Conservation (phyloP, 345 rosid species). For the Citrus inodora region DNA sequence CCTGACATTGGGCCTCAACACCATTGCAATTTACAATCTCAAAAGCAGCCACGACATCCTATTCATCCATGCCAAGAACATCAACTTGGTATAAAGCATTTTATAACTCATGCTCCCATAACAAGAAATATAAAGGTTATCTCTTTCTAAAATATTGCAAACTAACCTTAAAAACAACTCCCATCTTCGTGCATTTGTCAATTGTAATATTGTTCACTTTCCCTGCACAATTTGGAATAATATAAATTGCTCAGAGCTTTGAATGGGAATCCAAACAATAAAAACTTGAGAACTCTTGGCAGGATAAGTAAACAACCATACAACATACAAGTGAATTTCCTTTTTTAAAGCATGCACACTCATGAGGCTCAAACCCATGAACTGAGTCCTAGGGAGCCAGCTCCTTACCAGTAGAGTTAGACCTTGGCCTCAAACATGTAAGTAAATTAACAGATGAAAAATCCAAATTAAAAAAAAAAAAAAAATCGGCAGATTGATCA, state of each 20-base stretch:
- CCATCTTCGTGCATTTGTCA: constrained; percentile 94
- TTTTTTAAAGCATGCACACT: no score
- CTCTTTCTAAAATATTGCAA: not conserved
- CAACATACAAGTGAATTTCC: not conserved
- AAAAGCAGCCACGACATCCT: constrained; percentile 99
- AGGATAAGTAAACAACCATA: not conserved
- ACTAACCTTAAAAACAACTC: constrained; percentile 83
- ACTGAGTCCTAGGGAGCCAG: no score
- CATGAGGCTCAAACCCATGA: no score
- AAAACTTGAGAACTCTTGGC: not conserved
- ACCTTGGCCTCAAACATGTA: not conserved
- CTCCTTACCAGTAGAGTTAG: no score
- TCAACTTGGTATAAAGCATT: constrained; percentile 8
- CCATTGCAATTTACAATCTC: constrained; percentile 93
- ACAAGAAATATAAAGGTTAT: not conserved
- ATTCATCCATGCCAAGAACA: constrained; percentile 17
- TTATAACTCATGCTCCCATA: not conserved
- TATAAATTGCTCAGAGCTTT: constrained; percentile 8
- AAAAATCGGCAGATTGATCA: not conserved
- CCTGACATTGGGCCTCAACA: constrained; percentile 99
- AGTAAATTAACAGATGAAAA: not conserved
- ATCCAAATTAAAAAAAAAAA: not conserved
- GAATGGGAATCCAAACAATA: constrained; percentile 1
- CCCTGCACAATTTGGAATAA: constrained; percentile 48
- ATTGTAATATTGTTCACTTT: constrained; percentile 95